Percentiles rank a stretch among this genome's conserved stretches.
Conservation (phyloP, 345 rosid species). For the Odontarrhena argentea region DNA sequence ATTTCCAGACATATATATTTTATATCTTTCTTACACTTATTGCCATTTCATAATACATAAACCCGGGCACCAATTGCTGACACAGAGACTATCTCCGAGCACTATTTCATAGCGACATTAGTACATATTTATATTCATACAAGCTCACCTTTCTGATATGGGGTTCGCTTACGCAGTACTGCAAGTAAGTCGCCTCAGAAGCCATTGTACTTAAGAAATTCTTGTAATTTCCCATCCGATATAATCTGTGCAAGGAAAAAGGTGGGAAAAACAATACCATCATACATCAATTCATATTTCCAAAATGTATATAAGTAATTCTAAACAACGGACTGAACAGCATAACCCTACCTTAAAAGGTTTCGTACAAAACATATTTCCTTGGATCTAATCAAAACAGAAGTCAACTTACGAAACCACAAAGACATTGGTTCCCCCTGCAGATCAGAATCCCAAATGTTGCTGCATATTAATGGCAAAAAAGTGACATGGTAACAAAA, state of each 20-base stretch:
- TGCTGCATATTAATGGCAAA: slow-evolving; percentile 22
- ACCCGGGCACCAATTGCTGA: neutral
- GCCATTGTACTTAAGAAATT: slow-evolving; percentile 55
- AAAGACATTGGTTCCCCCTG: slow-evolving; percentile 91
- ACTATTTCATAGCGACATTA: neutral
- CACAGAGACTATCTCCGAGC: slow-evolving; percentile 8
- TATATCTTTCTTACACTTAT: slow-evolving; percentile 10
- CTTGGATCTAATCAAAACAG: slow-evolving; percentile 57
- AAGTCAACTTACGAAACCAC: slow-evolving; percentile 74
- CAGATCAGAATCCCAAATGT: slow-evolving; percentile 30
- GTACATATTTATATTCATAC: slow-evolving; percentile 6
- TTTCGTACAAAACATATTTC: slow-evolving; percentile 76
- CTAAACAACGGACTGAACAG: slow-evolving; percentile 14
- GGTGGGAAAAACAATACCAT: neutral
- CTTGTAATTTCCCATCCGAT: slow-evolving; percentile 66
- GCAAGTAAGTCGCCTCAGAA: slow-evolving; percentile 78
- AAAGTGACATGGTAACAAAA: slow-evolving; percentile 24
- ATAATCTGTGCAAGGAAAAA: slow-evolving; percentile 55
- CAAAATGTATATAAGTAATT: neutral
- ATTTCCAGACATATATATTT: neutral
- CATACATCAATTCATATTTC: slow-evolving; percentile 11
- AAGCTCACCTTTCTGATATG: slow-evolving; percentile 61
- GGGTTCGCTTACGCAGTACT: slow-evolving; percentile 72
- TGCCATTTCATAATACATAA: slow-evolving; percentile 6
- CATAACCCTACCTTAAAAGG: slow-evolving; percentile 56